Conservation (phyloP, 306 rosid genomes). For the Delonix regia region DNA sequence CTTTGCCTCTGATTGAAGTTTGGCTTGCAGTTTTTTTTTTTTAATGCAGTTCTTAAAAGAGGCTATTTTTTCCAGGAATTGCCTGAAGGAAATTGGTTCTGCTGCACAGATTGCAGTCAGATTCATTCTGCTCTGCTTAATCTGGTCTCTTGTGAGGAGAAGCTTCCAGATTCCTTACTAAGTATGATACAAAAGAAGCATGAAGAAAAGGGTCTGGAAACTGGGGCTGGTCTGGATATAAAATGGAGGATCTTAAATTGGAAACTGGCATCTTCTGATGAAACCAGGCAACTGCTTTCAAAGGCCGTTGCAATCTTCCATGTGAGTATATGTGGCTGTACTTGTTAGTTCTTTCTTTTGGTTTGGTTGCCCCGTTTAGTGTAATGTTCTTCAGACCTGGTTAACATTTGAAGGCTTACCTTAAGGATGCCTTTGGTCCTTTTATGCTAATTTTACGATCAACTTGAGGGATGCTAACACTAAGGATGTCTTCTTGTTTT, state of each 20-base stretch:
- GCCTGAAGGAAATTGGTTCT: constrained; percentile 79
- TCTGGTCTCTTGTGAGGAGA: constrained; percentile 51
- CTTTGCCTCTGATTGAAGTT: background rate
- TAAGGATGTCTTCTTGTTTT: constrained; percentile 25
- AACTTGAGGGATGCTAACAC: background rate
- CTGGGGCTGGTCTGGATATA: constrained; percentile 43
- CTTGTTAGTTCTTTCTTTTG: background rate
- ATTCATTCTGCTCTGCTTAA: constrained; percentile 53
- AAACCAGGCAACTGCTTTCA: constrained; percentile 57
- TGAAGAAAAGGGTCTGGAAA: constrained; percentile 42
- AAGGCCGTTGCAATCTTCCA: constrained; percentile 66
- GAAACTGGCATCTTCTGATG: constrained; percentile 49
- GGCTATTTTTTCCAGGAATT: constrained; percentile 55
- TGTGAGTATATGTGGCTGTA: constrained; percentile 44
- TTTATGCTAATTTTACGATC: background rate
- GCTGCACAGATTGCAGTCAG: constrained; percentile 54
- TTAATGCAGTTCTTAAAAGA: constrained; percentile 3
- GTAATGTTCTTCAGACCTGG: background rate
- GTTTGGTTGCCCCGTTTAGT: background rate
- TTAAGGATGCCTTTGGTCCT: background rate
- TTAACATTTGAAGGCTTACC: background rate
- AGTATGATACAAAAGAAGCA: constrained; percentile 54
- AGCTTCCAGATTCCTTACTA: constrained; percentile 55
- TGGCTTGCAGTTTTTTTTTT: background rate
- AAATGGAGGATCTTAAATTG: constrained; percentile 82